Evolutionary conservation across 2,329 filamentous ascomycete species (phyloP).

Genomic region (Sporothrix inflata): DNA sequence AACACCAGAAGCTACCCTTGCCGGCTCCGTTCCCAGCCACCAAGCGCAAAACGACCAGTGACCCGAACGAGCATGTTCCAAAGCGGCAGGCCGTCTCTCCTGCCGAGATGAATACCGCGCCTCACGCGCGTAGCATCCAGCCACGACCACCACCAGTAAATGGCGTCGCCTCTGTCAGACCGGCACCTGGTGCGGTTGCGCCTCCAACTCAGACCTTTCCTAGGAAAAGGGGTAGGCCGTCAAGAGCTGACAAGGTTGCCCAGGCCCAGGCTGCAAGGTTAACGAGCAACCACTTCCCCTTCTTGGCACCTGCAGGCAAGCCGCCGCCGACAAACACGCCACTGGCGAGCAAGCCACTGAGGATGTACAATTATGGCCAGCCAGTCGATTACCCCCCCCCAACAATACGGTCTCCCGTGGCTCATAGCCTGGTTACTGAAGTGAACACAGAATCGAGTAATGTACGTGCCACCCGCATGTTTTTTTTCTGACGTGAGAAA

Average conservation of each 20-base stretch:
- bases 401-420: neutral
- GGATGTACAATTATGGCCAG: neutral
- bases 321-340: neutral
- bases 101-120: slow-evolving; percentile 29
- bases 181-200: neutral
- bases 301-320: slow-evolving; percentile 30
- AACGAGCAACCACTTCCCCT: neutral
- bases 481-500: neutral
- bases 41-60: slow-evolving; percentile 42
- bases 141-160: slow-evolving; percentile 35
- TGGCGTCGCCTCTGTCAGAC: neutral
- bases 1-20: neutral
- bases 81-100: slow-evolving; percentile 40
- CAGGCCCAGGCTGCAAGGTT: slow-evolving; percentile 36
- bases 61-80: slow-evolving; percentile 39
- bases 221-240: slow-evolving; percentile 42
- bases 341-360: neutral
- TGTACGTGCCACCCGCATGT: neutral
- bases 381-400: neutral
- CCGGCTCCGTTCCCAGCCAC: neutral
- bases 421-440: neutral
- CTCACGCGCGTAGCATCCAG: slow-evolving; percentile 37
- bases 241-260: slow-evolving; percentile 41
- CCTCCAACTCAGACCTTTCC: slow-evolving; percentile 29
- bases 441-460: neutral